Evolutionary conservation across 1,139 yeast genomes (phyloP).

Genomic region (Eremothecium sinecaudum): DNA sequence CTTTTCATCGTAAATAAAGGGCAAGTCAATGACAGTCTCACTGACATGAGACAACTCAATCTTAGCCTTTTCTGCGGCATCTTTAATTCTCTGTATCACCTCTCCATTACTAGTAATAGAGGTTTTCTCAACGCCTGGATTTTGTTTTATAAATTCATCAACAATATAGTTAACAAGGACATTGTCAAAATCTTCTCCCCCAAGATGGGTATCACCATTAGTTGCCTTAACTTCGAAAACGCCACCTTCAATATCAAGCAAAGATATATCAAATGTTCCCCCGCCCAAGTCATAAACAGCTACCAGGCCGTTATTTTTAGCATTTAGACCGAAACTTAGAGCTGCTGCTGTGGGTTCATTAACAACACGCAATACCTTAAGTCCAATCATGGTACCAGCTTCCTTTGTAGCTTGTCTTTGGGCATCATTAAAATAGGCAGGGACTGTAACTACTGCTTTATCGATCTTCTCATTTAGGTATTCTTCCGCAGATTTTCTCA

Average conservation of each 20-base stretch:
- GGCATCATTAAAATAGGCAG: constrained; percentile 71
- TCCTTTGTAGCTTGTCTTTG: constrained; percentile 71
- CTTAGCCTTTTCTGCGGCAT: constrained; percentile 62
- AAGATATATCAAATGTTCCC: constrained; percentile 75
- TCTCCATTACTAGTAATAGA: constrained; percentile 16
- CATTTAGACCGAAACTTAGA: constrained; percentile 61
- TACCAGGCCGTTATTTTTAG: constrained; percentile 43
- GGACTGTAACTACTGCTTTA: constrained; percentile 70
- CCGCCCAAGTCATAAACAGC: constrained; percentile 82
- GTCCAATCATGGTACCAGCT: constrained; percentile 59
- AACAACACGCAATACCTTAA: constrained; percentile 58
- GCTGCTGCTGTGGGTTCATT: constrained; percentile 84
- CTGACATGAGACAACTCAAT: constrained; percentile 58
- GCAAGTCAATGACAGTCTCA: constrained; percentile 50
- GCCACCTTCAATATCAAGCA: constrained; percentile 69
- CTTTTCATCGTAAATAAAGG: constrained; percentile 45
- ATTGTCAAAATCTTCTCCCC: constrained; percentile 76
- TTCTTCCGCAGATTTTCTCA: constrained; percentile 49
- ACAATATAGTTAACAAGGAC: constrained; percentile 47
- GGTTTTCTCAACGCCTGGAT: constrained; percentile 15
- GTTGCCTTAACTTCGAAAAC: constrained; percentile 76
- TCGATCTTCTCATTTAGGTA: constrained; percentile 36
- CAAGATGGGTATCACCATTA: constrained; percentile 77
- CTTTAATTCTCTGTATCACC: constrained; percentile 54
- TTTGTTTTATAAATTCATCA: constrained; percentile 36